phyloP scores from a whole-genome alignment of 352 stramenopile species.

The Phytophthora parvispora region DNA sequence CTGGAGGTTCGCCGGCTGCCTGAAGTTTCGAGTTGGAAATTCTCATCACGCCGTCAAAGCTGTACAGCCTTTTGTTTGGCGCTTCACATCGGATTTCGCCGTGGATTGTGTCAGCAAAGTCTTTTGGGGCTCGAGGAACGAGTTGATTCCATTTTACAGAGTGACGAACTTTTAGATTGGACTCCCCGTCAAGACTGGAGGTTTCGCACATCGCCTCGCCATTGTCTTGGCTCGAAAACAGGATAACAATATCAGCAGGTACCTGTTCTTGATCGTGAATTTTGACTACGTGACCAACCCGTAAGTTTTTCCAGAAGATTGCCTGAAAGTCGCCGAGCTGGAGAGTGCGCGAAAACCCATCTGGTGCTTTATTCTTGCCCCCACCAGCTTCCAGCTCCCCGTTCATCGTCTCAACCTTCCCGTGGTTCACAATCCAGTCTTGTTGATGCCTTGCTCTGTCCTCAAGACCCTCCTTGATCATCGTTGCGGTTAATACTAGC shows the following conservation, averaged over 20 bases:
- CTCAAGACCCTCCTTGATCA: slow-evolving; percentile 90
- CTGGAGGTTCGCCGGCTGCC: not conserved
- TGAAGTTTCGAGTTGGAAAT: slow-evolving; percentile 43
- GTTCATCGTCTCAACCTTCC: slow-evolving; percentile 50
- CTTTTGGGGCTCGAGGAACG: slow-evolving; percentile 37
- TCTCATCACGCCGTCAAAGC: slow-evolving; percentile 78
- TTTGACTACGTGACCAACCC: slow-evolving; percentile 90
- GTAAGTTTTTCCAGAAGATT: slow-evolving; percentile 87
- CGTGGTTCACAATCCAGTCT: slow-evolving; percentile 81
- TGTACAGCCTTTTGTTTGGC: slow-evolving; percentile 87
- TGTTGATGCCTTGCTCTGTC: slow-evolving; percentile 78
- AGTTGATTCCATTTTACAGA: slow-evolving; percentile 73
- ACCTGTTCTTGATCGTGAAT: slow-evolving; percentile 91
- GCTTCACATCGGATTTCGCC: slow-evolving; percentile 80
- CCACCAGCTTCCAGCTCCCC: slow-evolving; percentile 3
- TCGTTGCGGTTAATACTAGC: slow-evolving; percentile 84
- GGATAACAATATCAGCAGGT: slow-evolving; percentile 93
- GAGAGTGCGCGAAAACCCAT: slow-evolving; percentile 6
- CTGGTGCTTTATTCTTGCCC: slow-evolving; percentile 3
- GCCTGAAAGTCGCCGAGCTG: slow-evolving; percentile 59
- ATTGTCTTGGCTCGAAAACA: slow-evolving; percentile 85
- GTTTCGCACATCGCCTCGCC: slow-evolving; percentile 86
- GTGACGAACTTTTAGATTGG: slow-evolving; percentile 82
- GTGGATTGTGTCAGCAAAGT: slow-evolving; percentile 64
- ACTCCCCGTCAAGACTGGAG: slow-evolving; percentile 86